phyloP scores from a whole-genome alignment of 2,329 filamentous ascomycete species.

The Penicillium verrucosum region DNA sequence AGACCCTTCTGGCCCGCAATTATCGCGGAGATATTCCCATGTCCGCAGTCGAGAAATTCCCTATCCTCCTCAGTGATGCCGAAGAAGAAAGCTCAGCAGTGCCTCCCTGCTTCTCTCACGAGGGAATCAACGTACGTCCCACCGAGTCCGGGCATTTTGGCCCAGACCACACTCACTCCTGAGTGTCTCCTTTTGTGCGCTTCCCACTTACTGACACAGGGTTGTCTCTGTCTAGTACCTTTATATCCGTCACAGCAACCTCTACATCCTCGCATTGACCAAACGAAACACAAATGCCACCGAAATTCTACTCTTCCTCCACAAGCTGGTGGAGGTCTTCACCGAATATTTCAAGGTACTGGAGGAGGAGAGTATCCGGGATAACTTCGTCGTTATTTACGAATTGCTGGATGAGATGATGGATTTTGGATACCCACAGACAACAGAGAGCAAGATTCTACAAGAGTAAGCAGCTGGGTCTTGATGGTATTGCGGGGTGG shows the following conservation, averaged over 20 bases:
- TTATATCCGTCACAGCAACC: constrained; percentile 98
- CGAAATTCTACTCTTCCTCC: constrained; percentile 95
- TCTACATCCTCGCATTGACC: constrained; percentile 94
- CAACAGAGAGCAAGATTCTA: constrained; percentile 95
- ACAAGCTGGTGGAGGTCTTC: constrained; percentile 98
- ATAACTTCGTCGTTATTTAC: constrained; percentile 99
- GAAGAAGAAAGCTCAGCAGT: constrained; percentile 99
- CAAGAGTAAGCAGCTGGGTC: constrained; percentile 62
- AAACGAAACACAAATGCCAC: constrained; percentile 99
- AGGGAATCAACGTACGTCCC: constrained; percentile 86
- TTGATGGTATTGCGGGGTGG: neutral
- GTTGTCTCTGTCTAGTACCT: constrained; percentile 66
- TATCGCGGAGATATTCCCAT: constrained; percentile 98
- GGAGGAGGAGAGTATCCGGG: constrained; percentile 96
- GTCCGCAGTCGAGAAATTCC: constrained; percentile 98
- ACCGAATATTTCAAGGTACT: constrained; percentile 99
- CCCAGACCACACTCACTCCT: constrained; percentile 7
- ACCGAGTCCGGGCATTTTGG: neutral
- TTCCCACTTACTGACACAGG: constrained; percentile 11
- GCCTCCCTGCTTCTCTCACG: constrained; percentile 94
- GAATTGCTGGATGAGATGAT: constrained; percentile 99
- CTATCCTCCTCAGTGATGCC: constrained; percentile 89
- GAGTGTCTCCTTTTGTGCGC: constrained; percentile 14
- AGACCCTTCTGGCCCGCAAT: constrained; percentile 98
- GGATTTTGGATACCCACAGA: constrained; percentile 99